Evolutionary conservation across 2,329 filamentous ascomycete species (phyloP), one percentile per base, ranked within the genome.

Genomic region (Alternaria infectoria): DNA sequence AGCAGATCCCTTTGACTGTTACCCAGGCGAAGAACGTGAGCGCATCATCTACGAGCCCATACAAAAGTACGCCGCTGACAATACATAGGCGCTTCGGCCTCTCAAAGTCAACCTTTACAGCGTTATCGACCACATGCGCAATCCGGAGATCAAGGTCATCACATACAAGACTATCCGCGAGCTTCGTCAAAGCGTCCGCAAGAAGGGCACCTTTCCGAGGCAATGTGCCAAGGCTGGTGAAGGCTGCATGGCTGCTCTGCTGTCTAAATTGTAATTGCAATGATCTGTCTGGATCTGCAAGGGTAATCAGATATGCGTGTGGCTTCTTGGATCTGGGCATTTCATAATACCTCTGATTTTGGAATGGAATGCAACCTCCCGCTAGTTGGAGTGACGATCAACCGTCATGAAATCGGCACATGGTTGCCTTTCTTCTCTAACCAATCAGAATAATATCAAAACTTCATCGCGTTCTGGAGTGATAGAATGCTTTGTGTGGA

Each of bases 11-110:
- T 0, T 36, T 19, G 0, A 72, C 74, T 0, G 66, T 78, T 45
- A 74, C 61, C 3, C 56, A 75, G 52, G 77, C 73, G 54, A 72
- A 66, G 59, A 75, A 72, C 68, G 74, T 75, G 50, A 32, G 59
- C 46, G 47, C 17, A 11, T 10, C 21, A 9, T 13, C 21, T n/a
- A 17, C 5, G 3, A 32, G 5, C 12, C 9, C 12, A 6, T 10
- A 10, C n/a, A 40, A 9, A 47, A 28, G 7, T 2, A 55, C 6
- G 25, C 11, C 30, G 13, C 59, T 69, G 23, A 70, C 13, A 12
- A 11, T 15, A 8, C 3, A 7, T 5, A 76, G 71, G 63, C 63
- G 7, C 55, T 75, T 8, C 64, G 69, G 13, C 30, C 59, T 9
- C 47, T 75, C 32, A 66, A 67, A n/a, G 65, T 75, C 58, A 77